A percentile compares a stretch with the other conserved stretches of the same genome.
These are phyloP conservation scores for Euphrasia arctica DNA, from an alignment of 305 asterid species.

Conservation along the genomic window DNA sequence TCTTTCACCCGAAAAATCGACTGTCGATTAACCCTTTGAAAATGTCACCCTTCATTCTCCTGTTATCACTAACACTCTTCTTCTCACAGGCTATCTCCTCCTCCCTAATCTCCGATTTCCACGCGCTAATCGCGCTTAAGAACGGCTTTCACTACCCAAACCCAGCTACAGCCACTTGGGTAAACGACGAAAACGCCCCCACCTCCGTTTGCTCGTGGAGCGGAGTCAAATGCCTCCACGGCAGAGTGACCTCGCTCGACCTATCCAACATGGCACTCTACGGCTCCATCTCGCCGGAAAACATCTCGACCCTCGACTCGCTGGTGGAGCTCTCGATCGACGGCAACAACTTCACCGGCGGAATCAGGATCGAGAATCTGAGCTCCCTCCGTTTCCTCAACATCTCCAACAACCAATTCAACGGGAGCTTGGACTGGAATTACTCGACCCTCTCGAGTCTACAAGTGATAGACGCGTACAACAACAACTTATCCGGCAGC, in stretches of 20 bases:
- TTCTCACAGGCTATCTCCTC: constrained; percentile 42
- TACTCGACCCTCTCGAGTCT: constrained; percentile 54
- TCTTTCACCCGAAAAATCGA: constrained; percentile 43
- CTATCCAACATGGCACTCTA: constrained; percentile 64
- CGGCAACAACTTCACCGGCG: constrained; percentile 98
- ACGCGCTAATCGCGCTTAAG: constrained; percentile 59
- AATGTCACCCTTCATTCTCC: constrained; percentile 45
- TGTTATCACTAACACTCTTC: constrained; percentile 37
- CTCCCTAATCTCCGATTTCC: constrained; percentile 56
- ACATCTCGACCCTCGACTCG: constrained; percentile 54
- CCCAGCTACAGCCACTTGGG: constrained; percentile 46
- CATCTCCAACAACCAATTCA: constrained; percentile 70
- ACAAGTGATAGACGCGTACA: constrained; percentile 74
- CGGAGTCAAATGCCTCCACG: constrained; percentile 64
- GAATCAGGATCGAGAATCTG: constrained; percentile 62
- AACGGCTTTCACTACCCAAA: constrained; percentile 47
- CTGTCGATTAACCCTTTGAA: constrained; percentile 29
- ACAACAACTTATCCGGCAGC: constrained; percentile 72
- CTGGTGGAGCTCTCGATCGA: constrained; percentile 69
- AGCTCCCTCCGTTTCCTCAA: constrained; percentile 58
- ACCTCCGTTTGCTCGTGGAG: constrained; percentile 73
- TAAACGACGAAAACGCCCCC: constrained; percentile 33
- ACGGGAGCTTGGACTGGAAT: constrained; percentile 75
- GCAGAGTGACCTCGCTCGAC: constrained; percentile 58
- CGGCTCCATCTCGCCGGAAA: constrained; percentile 66